Evolutionary conservation across 129 eudicot species (phyloP), one percentile per base, ranked within the genome.

Genomic region (Centrapalus pauciflorus): DNA sequence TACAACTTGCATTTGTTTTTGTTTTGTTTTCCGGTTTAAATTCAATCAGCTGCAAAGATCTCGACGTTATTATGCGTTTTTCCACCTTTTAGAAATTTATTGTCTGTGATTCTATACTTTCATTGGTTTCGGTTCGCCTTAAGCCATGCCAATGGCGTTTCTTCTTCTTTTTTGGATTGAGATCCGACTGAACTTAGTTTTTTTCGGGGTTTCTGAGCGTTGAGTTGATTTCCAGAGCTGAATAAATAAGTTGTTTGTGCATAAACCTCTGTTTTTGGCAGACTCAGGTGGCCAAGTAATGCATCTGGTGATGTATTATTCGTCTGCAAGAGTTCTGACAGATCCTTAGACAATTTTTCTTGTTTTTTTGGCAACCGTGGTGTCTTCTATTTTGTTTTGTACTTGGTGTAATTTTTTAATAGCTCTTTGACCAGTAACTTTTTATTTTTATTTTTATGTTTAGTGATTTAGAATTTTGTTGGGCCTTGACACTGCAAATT

Each of bases 341-440:
- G 66, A 28, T 41, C 38, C 48, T 23, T 55, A 0, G 7, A 7
- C 20, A 26, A 5, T 28, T 29, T 24, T 72, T n/a, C n/a, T n/a
- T n/a, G n/a, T n/a, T 30, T 21, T 12, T 33, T 63, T 55, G 33
- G 29, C 11, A 38, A 43, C 28, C 28, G 48, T 49, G 8, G 64
- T 70, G 19, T 29, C 5, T 17, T 46, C 67, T 54, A 25, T 27
- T 37, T 64, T 63, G 70, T 65, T 67, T 32, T 58, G 73, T 74
- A 64, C 66, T 64, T 55, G 49, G 5, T 66, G n/a, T 41, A 10
- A 40, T 26, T 74, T 41, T 46, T 65, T 33, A 34, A 55, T 4
- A 21, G 59, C 60, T 46, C 5, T 19, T 29, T 71, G 37, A 58
- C 45, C 60, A 59, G 27, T 29, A 5, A n/a, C 4, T 11, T 24